phyloP scores from a whole-genome alignment of 176 grass and related monocot genomes.

The Elaeis guineensis region DNA sequence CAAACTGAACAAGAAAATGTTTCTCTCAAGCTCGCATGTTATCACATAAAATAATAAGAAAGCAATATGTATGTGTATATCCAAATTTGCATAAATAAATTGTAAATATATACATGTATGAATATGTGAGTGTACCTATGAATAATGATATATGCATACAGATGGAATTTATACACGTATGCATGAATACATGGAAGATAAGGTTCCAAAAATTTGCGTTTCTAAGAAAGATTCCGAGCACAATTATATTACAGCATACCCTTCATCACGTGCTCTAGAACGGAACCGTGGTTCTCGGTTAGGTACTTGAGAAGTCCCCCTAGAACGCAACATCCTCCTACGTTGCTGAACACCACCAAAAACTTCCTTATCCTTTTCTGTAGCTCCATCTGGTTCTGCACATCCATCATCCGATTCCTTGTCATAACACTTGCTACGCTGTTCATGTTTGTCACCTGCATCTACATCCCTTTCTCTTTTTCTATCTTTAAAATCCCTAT shows the following conservation, averaged over 20 bases:
- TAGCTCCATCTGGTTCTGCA: conserved; percentile 35
- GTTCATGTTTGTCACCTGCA: conserved; percentile 44
- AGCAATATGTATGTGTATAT: no score
- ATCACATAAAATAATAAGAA: no score
- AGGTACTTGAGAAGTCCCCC: conserved; percentile 49
- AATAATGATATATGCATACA: no score
- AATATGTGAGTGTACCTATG: no score
- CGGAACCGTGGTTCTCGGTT: conserved; percentile 66
- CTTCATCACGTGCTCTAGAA: conserved; percentile 59
- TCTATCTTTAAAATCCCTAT: conserved; percentile 54
- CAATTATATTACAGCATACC: conserved; percentile 28
- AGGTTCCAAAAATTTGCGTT: no score
- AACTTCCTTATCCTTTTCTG: conserved; percentile 76
- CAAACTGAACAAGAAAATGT: no score
- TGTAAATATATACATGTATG: no score
- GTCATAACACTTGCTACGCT: conserved; percentile 49
- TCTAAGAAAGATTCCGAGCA: no score
- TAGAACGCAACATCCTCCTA: conserved; percentile 48
- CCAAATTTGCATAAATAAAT: no score
- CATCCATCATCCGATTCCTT: conserved; percentile 66
- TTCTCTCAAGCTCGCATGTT: no score
- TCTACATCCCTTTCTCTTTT: conserved; percentile 66
- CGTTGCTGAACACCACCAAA: conserved; percentile 55
- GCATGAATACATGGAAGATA: no score
- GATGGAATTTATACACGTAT: no score